Percentiles rank a stretch among this genome's conserved stretches.
Conservation (phyloP, 805 yeast species). For the Zygosaccharomyces pseudorouxii region DNA sequence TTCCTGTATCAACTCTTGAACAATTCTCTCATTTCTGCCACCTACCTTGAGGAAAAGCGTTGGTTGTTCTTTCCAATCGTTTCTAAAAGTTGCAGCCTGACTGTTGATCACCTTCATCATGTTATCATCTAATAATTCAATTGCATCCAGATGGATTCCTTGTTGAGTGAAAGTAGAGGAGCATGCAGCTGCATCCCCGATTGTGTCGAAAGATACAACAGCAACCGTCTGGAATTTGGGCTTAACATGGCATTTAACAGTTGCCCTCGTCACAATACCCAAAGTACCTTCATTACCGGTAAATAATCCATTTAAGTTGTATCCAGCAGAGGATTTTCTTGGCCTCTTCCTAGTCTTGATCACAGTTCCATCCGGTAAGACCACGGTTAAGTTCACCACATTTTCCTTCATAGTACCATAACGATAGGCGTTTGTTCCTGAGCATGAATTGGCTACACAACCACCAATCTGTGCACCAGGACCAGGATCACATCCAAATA, state of each 20-base stretch:
- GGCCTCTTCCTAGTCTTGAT: constrained; percentile 72
- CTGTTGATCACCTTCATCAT: constrained; percentile 64
- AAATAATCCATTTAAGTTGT: constrained; percentile 69
- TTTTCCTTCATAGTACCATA: constrained; percentile 81
- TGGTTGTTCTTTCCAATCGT: constrained; percentile 54
- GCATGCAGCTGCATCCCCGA: constrained; percentile 66
- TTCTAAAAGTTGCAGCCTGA: constrained; percentile 47
- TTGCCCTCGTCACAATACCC: constrained; percentile 74
- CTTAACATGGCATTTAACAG: constrained; percentile 60
- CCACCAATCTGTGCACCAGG: constrained; percentile 82
- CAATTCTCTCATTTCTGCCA: constrained; percentile 41
- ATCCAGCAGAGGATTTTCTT: constrained; percentile 74
- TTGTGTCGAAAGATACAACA: constrained; percentile 60
- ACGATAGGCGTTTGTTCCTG: constrained; percentile 74
- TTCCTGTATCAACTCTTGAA: constrained; percentile 43
- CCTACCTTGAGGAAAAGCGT: constrained; percentile 63
- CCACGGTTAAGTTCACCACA: constrained; percentile 63
- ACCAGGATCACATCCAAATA: constrained; percentile 77
- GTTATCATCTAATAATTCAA: constrained; percentile 67
- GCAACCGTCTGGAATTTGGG: constrained; percentile 66
- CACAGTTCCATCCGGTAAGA: constrained; percentile 74
- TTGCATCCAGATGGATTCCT: constrained; percentile 68
- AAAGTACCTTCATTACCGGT: constrained; percentile 77
- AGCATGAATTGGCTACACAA: constrained; percentile 70
- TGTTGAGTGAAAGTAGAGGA: constrained; percentile 56